Percentiles rank a stretch among this genome's conserved stretches.
phyloP scores from a whole-genome alignment of 2,329 filamentous ascomycete species.

The Graphiopsis chlorocephala region DNA sequence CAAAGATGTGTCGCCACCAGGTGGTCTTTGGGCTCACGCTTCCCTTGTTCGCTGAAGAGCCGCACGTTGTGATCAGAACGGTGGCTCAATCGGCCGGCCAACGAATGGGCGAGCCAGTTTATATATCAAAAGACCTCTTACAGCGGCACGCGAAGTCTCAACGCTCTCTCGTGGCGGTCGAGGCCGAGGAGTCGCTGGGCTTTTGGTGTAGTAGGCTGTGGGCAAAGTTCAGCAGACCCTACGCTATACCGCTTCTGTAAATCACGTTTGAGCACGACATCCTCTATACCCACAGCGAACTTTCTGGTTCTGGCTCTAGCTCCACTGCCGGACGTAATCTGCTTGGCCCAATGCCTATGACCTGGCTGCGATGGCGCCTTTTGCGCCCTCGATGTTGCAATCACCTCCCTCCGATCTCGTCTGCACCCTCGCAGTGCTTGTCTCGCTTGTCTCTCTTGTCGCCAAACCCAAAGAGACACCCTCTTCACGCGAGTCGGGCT shows the following conservation, averaged over 20 bases:
- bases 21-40: background rate
- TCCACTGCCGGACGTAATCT: conserved; percentile 15
- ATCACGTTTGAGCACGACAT: conserved; percentile 10
- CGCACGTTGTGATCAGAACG: background rate
- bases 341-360: conserved; percentile 14
- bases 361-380: conserved; percentile 14
- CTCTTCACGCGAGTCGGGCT: background rate
- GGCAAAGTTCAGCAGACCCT: background rate
- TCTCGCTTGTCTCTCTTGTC: conserved; percentile 1
- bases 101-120: background rate
- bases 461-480: background rate
- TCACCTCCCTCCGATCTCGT: conserved; percentile 3
- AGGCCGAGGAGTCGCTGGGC: background rate
- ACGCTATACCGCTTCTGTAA: background rate
- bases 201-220: background rate
- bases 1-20: background rate
- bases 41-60: background rate
- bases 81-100: background rate
- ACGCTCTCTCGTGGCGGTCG: background rate
- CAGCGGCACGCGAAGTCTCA: background rate
- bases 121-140: background rate
- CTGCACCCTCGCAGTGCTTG: background rate
- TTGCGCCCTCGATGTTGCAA: conserved; percentile 10
- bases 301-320: conserved; percentile 8
- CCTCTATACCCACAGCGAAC: conserved; percentile 1